Evolutionary conservation across 257 asterid genomes (phyloP), one percentile per base, ranked within the genome.

Genomic region (Anisodus acutangulus): DNA sequence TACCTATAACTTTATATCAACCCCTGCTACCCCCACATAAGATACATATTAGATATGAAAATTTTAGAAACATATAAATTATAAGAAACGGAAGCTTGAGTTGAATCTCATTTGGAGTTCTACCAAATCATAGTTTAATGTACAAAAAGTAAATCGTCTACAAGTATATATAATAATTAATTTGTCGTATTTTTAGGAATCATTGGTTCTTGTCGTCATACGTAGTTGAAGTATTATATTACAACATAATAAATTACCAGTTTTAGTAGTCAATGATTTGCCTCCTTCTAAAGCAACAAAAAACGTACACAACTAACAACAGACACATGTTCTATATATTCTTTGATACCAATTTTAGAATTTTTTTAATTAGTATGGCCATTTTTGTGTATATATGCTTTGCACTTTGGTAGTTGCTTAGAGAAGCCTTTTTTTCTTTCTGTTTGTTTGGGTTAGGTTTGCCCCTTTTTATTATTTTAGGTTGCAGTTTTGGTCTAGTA

Each of bases 241-340:
- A 49, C 35, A 31, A 31, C 35, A 31, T 31, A 31, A 31, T 3
- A 39, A 49, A 5, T 49, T 74, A 76, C 10, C 12, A 11, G 70
- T 81, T 54, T 80, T 41, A 80, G 49, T 66, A 62, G 47, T 83
- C 82, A 85, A 83, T 85, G 79, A 85, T 79, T 83, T 41, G 83
- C 19, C 53, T 47, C 22, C 11, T 41, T 71, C 47, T 22, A 83
- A 83, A 72, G 68, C 51, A 83, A 83, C 49, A 83, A 71, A 13
- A 76, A 70, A 37, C 72, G n/a, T 31, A 19, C 70, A 69, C 66
- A 83, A 62, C 58, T 70, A 83, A 83, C 85, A 53, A 53, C 81
- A 81, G 39, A 81, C 78, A 62, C 84, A 81, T 81, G 84, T 11
- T 62, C 59, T 81, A 22, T 45, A 62, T 66, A n/a, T 51, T 51